Evolutionary conservation across 192 early-diverging fungal genomes (phyloP).

Genomic region (Podochytrium sp.): DNA sequence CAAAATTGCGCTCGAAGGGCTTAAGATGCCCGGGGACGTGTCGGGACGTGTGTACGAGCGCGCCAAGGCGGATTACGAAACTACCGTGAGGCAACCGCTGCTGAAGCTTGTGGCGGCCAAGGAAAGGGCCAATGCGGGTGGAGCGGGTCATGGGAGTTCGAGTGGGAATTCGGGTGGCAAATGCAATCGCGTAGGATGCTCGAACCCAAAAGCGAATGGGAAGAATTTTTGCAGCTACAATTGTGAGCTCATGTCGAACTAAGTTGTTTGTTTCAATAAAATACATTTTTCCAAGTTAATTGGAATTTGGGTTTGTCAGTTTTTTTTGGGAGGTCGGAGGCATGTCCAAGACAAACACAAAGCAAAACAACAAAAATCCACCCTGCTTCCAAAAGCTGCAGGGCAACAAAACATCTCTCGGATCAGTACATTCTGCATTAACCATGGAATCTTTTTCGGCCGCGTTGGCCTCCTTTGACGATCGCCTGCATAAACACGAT

Average conservation of each 20-base stretch:
- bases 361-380: too few relatives aligned
- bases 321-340: too few relatives aligned
- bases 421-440: too few relatives aligned
- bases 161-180: not conserved
- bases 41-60: conserved; percentile 10
- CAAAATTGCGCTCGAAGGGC: conserved; percentile 21
- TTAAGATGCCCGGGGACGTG: conserved; percentile 21
- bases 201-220: not conserved
- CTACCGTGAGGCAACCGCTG: conserved; percentile 13
- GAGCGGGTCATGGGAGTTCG: not conserved
- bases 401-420: too few relatives aligned
- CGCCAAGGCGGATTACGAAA: conserved; percentile 21
- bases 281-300: too few relatives aligned
- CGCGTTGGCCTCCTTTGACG: too few relatives aligned
- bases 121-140: not conserved
- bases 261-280: too few relatives aligned
- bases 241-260: not conserved
- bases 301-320: too few relatives aligned
- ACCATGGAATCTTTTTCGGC: too few relatives aligned
- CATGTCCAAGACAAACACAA: too few relatives aligned
- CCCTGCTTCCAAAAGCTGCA: too few relatives aligned
- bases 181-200: not conserved
- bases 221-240: not conserved
- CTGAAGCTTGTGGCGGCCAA: not conserved
- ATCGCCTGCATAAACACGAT: too few relatives aligned